Conservation (phyloP, 139 green algal species). For the Astrephomene gubernaculifera region DNA sequence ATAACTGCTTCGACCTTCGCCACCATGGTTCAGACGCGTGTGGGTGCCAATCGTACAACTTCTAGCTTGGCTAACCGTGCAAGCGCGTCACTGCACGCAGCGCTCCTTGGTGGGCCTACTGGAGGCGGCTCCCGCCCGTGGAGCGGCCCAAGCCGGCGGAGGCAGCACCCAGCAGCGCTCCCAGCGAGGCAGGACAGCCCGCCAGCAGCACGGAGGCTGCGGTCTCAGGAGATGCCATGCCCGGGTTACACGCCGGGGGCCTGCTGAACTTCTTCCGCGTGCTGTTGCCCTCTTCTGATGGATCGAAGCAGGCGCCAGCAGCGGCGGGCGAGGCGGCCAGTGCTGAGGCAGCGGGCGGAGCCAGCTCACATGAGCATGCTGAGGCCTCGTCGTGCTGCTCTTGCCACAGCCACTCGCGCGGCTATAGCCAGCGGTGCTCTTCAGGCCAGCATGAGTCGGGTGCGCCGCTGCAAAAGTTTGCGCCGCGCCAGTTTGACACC, state of each 20-base stretch:
- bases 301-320: background rate
- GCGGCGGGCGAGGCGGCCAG: background rate
- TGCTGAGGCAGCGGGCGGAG: background rate
- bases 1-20: too few relatives aligned
- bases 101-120: constrained; percentile 30
- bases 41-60: too few relatives aligned
- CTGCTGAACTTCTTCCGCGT: constrained; percentile 47
- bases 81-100: background rate
- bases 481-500: constrained; percentile 70
- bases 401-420: background rate
- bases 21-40: too few relatives aligned
- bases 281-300: background rate
- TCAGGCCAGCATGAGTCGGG: constrained; percentile 32
- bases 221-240: constrained; percentile 15
- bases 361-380: background rate
- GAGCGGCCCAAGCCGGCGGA: background rate
- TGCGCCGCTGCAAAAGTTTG: constrained; percentile 51
- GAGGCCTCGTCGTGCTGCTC: background rate
- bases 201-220: background rate
- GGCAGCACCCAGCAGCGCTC: background rate
- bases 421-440: constrained; percentile 22
- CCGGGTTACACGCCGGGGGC: constrained; percentile 21
- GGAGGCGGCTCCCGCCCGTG: background rate
- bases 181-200: background rate
- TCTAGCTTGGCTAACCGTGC: too few relatives aligned